A percentile compares a stretch with the other conserved stretches of the same genome.
Conservation (phyloP, 768 basidiomycete species). For the Trametes coccinea region DNA sequence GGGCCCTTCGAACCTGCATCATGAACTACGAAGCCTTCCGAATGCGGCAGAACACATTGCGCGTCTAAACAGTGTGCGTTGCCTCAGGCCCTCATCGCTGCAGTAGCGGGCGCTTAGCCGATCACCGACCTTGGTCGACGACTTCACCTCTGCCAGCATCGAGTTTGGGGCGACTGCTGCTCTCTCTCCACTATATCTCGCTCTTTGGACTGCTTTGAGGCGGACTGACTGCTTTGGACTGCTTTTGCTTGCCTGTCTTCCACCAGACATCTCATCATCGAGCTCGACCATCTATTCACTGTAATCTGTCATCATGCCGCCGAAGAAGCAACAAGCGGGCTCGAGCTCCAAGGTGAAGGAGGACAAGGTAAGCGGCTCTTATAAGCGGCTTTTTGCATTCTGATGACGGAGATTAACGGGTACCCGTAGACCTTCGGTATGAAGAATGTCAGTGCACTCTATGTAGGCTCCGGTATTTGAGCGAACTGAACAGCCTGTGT, state of each 20-base stretch:
- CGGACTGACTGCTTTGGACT: not conserved
- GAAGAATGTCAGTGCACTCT: slow-evolving; percentile 67
- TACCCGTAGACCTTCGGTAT: slow-evolving; percentile 74
- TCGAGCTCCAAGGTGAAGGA: slow-evolving; percentile 72
- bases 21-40: not conserved
- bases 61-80: not conserved
- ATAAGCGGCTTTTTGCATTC: slow-evolving; percentile 14
- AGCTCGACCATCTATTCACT: not conserved
- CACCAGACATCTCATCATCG: not conserved
- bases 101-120: slow-evolving; percentile 1
- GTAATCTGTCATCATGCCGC: slow-evolving; percentile 56
- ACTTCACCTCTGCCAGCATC: slow-evolving; percentile 5
- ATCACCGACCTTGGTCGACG: slow-evolving; percentile 8
- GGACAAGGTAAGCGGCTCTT: slow-evolving; percentile 59
- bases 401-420: slow-evolving; percentile 31
- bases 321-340: slow-evolving; percentile 65
- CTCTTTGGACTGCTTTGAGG: not conserved
- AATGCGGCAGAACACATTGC: not conserved
- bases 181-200: not conserved
- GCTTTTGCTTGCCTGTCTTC: not conserved
- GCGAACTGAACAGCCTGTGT: not conserved
- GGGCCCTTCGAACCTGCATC: not conserved
- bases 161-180: not conserved
- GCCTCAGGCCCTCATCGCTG: not conserved
- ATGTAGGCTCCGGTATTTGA: not conserved